These are phyloP conservation scores for Penicillium sp. DNA, from an alignment of 2,329 filamentous ascomycete species.

Conservation along the genomic window DNA sequence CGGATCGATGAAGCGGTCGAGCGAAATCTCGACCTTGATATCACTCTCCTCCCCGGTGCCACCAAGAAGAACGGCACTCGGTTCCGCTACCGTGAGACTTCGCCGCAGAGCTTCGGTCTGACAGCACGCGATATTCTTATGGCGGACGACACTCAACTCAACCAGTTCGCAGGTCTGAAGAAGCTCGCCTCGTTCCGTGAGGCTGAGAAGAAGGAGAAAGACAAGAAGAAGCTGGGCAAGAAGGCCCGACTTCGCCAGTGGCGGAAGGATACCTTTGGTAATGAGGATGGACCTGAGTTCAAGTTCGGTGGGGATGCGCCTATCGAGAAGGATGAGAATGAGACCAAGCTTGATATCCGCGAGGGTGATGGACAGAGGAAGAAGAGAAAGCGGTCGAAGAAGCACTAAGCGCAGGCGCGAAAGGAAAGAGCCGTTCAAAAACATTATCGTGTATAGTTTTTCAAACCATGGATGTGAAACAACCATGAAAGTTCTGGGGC, in stretches of 20 bases:
- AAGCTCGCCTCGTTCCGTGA: slow-evolving; percentile 90
- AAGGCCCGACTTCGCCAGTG: slow-evolving; percentile 87
- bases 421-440: neutral
- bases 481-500: neutral
- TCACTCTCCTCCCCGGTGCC: slow-evolving; percentile 55
- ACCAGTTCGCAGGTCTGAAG: slow-evolving; percentile 88
- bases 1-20: slow-evolving; percentile 85
- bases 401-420: slow-evolving; percentile 29
- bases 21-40: slow-evolving; percentile 68
- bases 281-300: slow-evolving; percentile 49
- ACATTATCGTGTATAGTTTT: slow-evolving; percentile 3
- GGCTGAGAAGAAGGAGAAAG: slow-evolving; percentile 78
- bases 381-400: slow-evolving; percentile 46
- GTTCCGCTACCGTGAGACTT: slow-evolving; percentile 94
- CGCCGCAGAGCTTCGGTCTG: slow-evolving; percentile 82
- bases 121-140: slow-evolving; percentile 88
- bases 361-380: slow-evolving; percentile 38
- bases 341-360: slow-evolving; percentile 40
- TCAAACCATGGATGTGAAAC: neutral
- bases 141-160: slow-evolving; percentile 77
- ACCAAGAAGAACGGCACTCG: slow-evolving; percentile 49
- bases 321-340: slow-evolving; percentile 23
- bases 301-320: slow-evolving; percentile 24
- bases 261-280: slow-evolving; percentile 65
- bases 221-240: slow-evolving; percentile 85